Conservation (phyloP, 108 stramenopile species). For the Cyclotella atomus region DNA sequence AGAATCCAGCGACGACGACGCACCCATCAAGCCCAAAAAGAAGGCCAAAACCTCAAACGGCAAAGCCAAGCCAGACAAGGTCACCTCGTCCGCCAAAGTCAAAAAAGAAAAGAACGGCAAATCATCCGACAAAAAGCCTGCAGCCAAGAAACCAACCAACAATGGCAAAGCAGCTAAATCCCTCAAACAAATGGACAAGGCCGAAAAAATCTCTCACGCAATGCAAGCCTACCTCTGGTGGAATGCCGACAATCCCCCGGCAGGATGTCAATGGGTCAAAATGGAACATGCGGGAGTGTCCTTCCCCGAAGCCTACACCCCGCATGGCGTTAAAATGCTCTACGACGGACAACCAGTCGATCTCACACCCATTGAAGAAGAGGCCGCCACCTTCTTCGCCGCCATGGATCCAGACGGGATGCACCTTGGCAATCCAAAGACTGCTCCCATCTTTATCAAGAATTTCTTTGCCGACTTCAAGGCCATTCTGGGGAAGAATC, state of each 20-base stretch:
- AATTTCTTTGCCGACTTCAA: slow-evolving; percentile 97
- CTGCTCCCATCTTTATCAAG: slow-evolving; percentile 91
- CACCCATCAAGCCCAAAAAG: slow-evolving; percentile 3
- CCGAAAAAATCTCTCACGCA: slow-evolving; percentile 83
- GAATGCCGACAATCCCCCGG: slow-evolving; percentile 84
- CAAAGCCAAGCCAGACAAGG: neutral
- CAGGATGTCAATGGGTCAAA: slow-evolving; percentile 91
- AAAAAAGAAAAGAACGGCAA: slow-evolving; percentile 17
- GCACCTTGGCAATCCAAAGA: slow-evolving; percentile 93
- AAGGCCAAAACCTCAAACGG: neutral
- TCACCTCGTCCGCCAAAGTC: slow-evolving; percentile 20
- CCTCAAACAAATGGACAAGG: slow-evolving; percentile 76
- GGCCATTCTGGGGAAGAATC: slow-evolving; percentile 72
- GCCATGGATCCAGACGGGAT: slow-evolving; percentile 95
- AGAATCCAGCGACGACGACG: slow-evolving; percentile 1
- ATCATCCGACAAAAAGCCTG: slow-evolving; percentile 23
- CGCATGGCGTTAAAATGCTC: slow-evolving; percentile 92
- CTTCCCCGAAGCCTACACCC: slow-evolving; percentile 93
- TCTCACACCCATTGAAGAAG: slow-evolving; percentile 92
- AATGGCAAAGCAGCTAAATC: slow-evolving; percentile 32
- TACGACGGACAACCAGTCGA: slow-evolving; percentile 94
- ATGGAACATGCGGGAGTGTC: slow-evolving; percentile 97
- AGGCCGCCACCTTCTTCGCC: slow-evolving; percentile 98
- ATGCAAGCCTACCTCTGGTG: slow-evolving; percentile 94
- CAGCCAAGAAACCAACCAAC: slow-evolving; percentile 56